These are phyloP conservation scores for Pichia sp. DNA, from an alignment of 1,139 yeast species.

Conservation along the genomic window DNA sequence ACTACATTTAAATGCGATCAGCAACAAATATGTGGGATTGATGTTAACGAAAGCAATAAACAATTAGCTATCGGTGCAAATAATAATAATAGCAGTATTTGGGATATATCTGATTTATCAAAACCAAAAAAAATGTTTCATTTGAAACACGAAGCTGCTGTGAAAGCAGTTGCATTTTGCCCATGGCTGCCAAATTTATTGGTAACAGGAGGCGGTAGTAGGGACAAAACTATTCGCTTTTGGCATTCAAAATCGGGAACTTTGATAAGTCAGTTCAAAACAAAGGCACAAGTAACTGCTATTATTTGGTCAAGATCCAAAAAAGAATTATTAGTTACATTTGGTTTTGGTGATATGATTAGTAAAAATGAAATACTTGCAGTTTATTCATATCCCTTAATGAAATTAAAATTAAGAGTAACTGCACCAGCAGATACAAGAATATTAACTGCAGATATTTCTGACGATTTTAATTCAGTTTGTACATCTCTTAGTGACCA, in stretches of 20 bases:
- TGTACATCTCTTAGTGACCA: constrained; percentile 76
- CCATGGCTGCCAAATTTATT: constrained; percentile 68
- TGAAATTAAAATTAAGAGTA: constrained; percentile 45
- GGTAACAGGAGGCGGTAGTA: constrained; percentile 81
- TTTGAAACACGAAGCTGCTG: constrained; percentile 68
- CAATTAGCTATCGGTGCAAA: constrained; percentile 69
- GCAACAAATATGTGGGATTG: constrained; percentile 70
- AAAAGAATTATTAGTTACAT: constrained; percentile 67
- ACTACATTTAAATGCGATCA: constrained; percentile 43
- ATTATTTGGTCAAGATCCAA: constrained; percentile 64
- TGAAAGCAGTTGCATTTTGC: constrained; percentile 74
- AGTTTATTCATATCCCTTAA: constrained; percentile 61
- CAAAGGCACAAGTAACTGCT: constrained; percentile 73
- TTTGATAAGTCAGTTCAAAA: constrained; percentile 44
- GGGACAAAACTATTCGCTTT: constrained; percentile 62
- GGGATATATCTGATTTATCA: constrained; percentile 45
- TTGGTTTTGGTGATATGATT: constrained; percentile 59
- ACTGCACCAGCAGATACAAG: constrained; percentile 49
- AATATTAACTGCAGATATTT: constrained; percentile 56
- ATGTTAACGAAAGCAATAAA: constrained; percentile 41
- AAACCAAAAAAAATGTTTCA: constrained; percentile 40
- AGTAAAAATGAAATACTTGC: constrained; percentile 40
- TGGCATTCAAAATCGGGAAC: constrained; percentile 85
- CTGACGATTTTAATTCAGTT: constrained; percentile 55
- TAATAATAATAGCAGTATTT: constrained; percentile 62